Conservation (phyloP, 345 rosid genomes). For the Aquilaria sinensis region DNA sequence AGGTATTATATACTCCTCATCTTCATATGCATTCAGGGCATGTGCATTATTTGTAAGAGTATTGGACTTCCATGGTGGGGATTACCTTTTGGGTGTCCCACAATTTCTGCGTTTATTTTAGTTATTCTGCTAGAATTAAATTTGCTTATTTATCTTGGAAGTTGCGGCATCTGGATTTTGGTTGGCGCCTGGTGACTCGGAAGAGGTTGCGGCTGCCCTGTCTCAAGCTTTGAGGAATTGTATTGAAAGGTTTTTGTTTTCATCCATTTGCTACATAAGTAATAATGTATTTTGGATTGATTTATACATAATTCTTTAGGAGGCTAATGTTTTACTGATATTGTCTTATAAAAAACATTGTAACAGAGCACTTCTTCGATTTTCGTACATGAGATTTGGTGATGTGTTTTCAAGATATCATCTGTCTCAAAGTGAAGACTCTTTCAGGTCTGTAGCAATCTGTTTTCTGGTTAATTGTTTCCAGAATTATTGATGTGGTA, state of each 20-base stretch:
- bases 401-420: conserved; percentile 84
- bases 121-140: not conserved
- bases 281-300: conserved; percentile 7
- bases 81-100: conserved; percentile 4
- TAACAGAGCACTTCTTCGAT: conserved; percentile 60
- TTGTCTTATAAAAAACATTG: not conserved
- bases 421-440: conserved; percentile 68
- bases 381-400: conserved; percentile 92
- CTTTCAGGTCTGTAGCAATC: conserved; percentile 47
- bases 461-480: not conserved
- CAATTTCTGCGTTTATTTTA: not conserved
- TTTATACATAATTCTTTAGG: not conserved
- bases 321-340: too few species aligned
- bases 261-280: conserved; percentile 12
- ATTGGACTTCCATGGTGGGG: not conserved
- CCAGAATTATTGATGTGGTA: too few species aligned
- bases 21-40: not conserved
- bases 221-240: conserved; percentile 85
- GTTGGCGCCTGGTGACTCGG: conserved; percentile 98
- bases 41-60: not conserved
- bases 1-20: conserved; percentile 36
- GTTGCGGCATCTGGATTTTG: conserved; percentile 95
- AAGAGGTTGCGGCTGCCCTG: conserved; percentile 92
- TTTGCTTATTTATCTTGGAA: conserved; percentile 27
- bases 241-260: conserved; percentile 70